phyloP scores from a whole-genome alignment of 306 rosid species.

The Adenanthera pavonina region DNA sequence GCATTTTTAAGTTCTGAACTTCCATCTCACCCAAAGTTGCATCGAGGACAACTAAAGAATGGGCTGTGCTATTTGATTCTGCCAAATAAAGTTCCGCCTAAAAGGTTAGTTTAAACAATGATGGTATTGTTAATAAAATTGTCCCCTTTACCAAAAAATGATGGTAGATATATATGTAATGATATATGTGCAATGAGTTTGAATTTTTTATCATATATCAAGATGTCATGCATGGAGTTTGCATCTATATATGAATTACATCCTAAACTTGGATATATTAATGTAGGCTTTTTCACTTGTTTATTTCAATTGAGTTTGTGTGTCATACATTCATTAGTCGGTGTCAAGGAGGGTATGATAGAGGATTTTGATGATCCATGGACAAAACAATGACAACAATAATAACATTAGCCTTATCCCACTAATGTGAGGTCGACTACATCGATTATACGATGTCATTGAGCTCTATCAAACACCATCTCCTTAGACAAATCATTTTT shows the following conservation, averaged over 20 bases:
- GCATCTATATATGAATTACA: constrained; percentile 15
- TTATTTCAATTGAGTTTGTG: constrained; percentile 33
- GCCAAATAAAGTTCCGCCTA: constrained; percentile 96
- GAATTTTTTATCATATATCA: constrained; percentile 16
- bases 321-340: not conserved
- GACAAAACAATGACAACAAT: too few relatives aligned
- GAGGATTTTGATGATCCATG: constrained; percentile 1
- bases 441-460: too few relatives aligned
- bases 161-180: constrained; percentile 21
- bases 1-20: constrained; percentile 75
- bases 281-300: not conserved
- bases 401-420: too few relatives aligned
- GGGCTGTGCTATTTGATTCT: constrained; percentile 84
- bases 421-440: too few relatives aligned
- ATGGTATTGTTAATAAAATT: too few relatives aligned
- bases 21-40: constrained; percentile 87
- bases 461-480: too few relatives aligned
- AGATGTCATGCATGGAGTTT: constrained; percentile 8
- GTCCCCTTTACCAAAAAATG: too few relatives aligned
- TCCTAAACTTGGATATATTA: constrained; percentile 16
- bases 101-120: constrained; percentile 55
- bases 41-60: constrained; percentile 82
- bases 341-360: constrained; percentile 9
- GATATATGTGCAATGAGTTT: not conserved
- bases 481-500: too few relatives aligned